Conservation (phyloP, 2,329 filamentous ascomycete genomes). For the Moelleriella libera region DNA sequence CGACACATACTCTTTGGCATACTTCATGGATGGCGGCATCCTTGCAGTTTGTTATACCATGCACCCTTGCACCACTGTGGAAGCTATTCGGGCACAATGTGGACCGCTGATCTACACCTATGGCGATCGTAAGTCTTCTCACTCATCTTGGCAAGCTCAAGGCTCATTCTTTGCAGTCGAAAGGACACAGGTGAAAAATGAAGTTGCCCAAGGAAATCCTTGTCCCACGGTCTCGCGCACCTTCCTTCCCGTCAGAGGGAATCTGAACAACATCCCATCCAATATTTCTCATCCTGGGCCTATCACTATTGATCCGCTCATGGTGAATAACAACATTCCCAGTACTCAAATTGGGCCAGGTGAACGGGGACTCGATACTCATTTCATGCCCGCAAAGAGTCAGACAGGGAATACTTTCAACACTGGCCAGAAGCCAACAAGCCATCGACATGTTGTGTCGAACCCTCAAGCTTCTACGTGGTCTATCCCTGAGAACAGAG, state of each 20-base stretch:
- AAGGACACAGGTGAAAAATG: neutral
- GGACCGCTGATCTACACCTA: slow-evolving; percentile 4
- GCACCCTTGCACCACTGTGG: slow-evolving; percentile 6
- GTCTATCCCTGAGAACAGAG: neutral
- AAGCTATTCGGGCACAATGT: slow-evolving; percentile 4
- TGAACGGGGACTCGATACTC: neutral
- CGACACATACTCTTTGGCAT: slow-evolving; percentile 3
- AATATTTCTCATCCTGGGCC: neutral
- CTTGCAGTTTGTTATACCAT: slow-evolving; percentile 4
- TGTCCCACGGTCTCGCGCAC: neutral
- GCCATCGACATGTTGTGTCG: neutral
- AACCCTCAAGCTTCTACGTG: neutral
- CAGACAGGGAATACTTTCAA: neutral
- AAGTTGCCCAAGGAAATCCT: neutral
- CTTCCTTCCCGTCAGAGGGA: neutral
- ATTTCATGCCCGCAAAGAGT: neutral
- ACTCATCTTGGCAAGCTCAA: neutral
- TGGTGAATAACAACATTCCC: neutral
- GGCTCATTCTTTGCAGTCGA: neutral
- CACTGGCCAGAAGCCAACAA: neutral
- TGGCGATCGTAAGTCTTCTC: slow-evolving; percentile 1
- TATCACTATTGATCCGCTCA: neutral
- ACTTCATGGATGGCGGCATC: slow-evolving; percentile 3
- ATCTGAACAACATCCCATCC: neutral
- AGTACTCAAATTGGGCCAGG: neutral